Evolutionary conservation across 2,329 filamentous ascomycete species (phyloP).

Genomic region (Paraphoma chrysanthemicola): DNA sequence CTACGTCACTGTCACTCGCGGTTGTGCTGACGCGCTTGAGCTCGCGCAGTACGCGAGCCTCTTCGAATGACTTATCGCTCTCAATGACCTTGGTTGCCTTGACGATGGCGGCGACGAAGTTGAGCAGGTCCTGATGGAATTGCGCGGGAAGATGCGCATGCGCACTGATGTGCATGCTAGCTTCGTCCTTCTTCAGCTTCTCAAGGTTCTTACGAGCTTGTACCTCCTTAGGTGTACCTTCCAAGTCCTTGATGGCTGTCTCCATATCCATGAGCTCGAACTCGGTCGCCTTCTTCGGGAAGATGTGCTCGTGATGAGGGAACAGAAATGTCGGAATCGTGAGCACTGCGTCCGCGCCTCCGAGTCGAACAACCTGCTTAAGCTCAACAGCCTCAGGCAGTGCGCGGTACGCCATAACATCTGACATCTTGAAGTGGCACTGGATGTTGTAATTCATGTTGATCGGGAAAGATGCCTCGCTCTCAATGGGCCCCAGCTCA

Average conservation of each 20-base stretch:
- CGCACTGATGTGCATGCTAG: constrained; percentile 55
- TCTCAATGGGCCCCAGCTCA: constrained; percentile 54
- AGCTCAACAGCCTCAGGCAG: constrained; percentile 52
- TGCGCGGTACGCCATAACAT: constrained; percentile 59
- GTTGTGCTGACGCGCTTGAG: constrained; percentile 34
- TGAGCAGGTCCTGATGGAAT: constrained; percentile 60
- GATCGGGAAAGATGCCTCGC: constrained; percentile 57
- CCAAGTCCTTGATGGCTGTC: constrained; percentile 50
- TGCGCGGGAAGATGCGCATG: constrained; percentile 58
- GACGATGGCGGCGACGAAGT: constrained; percentile 62
- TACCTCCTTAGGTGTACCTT: constrained; percentile 53
- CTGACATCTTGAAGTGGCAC: constrained; percentile 53
- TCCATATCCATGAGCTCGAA: constrained; percentile 42
- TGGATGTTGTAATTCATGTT: constrained; percentile 58
- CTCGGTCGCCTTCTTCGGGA: constrained; percentile 52
- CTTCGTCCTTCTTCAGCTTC: constrained; percentile 55
- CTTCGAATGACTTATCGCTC: constrained; percentile 56
- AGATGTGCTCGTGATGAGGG: constrained; percentile 62
- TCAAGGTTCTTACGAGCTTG: constrained; percentile 51
- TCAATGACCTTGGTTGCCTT: constrained; percentile 66
- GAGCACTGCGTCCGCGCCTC: constrained; percentile 59
- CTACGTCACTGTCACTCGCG: constrained; percentile 27
- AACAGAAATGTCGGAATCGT: constrained; percentile 58
- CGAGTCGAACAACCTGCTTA: constrained; percentile 58
- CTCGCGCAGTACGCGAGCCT: constrained; percentile 36